Evolutionary conservation across 2,329 filamentous ascomycete species (phyloP).

Genomic region (Purpureocillium lavendulum): DNA sequence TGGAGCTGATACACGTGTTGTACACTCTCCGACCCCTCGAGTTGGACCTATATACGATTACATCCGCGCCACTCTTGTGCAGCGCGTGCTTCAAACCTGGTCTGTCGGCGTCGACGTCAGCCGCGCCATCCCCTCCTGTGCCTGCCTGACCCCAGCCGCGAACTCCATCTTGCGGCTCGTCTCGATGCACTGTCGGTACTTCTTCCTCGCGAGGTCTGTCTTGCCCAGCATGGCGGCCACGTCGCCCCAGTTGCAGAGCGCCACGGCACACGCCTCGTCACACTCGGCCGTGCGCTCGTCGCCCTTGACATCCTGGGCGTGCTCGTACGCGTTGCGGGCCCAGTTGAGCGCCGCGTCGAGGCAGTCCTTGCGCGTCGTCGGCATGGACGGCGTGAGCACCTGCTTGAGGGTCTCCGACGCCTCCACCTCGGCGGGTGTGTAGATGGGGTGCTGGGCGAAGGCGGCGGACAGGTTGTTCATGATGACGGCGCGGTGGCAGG

Average conservation of each 20-base stretch:
- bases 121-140: conserved; percentile 39
- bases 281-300: conserved; percentile 69
- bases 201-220: conserved; percentile 52
- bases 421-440: conserved; percentile 17
- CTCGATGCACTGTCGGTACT: conserved; percentile 60
- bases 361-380: conserved; percentile 47
- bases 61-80: neutral
- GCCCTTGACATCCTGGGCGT: conserved; percentile 56
- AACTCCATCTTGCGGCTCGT: conserved; percentile 49
- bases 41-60: too few species aligned
- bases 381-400: conserved; percentile 20
- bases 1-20: too few species aligned
- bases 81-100: neutral
- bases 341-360: conserved; percentile 66
- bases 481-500: conserved; percentile 73
- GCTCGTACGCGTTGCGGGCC: conserved; percentile 67
- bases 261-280: conserved; percentile 72
- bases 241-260: conserved; percentile 80
- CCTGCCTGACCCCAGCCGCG: conserved; percentile 40
- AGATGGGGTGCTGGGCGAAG: conserved; percentile 58
- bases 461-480: conserved; percentile 79
- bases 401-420: conserved; percentile 19
- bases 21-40: too few species aligned
- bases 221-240: conserved; percentile 70
- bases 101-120: conserved; percentile 11